phyloP scores from a whole-genome alignment of 331 rosid species.

The Quercus lobata region DNA sequence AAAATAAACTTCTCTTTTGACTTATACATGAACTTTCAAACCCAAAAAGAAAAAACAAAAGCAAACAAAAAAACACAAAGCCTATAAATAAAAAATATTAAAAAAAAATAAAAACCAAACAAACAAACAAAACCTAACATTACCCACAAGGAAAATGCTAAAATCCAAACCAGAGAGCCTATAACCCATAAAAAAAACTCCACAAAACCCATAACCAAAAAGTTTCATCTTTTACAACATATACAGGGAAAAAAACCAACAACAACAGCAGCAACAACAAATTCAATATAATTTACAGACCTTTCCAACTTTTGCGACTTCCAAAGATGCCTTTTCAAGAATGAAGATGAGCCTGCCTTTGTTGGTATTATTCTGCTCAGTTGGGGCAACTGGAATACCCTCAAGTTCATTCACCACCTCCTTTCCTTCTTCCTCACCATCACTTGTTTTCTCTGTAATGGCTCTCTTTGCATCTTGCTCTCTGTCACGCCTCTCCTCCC shows the following conservation, averaged over 20 bases:
- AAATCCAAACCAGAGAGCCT: no score
- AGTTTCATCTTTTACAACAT: no score
- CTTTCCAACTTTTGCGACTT: conserved; percentile 90
- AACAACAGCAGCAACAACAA: not conserved
- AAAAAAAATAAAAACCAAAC: no score
- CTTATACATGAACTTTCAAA: no score
- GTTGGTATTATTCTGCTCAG: conserved; percentile 7
- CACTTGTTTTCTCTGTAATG: not conserved
- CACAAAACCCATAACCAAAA: no score
- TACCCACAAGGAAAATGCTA: no score
- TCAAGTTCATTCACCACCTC: conserved; percentile 28
- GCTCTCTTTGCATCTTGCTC: conserved; percentile 16
- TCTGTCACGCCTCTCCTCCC: conserved; percentile 30
- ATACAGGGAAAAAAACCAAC: not conserved
- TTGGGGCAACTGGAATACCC: conserved; percentile 47
- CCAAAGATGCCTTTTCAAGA: conserved; percentile 82
- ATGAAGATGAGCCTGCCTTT: conserved; percentile 57
- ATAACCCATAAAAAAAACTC: no score
- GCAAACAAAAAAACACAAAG: no score
- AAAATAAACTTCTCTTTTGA: no score
- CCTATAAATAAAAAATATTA: no score
- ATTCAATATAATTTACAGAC: conserved; percentile 14
- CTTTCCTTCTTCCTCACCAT: not conserved
- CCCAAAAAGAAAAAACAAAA: no score
- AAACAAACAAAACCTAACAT: no score